These are phyloP conservation scores for Baudoinia panamericana DNA, from an alignment of 495 filamentous ascomycete species.

Conservation along the genomic window DNA sequence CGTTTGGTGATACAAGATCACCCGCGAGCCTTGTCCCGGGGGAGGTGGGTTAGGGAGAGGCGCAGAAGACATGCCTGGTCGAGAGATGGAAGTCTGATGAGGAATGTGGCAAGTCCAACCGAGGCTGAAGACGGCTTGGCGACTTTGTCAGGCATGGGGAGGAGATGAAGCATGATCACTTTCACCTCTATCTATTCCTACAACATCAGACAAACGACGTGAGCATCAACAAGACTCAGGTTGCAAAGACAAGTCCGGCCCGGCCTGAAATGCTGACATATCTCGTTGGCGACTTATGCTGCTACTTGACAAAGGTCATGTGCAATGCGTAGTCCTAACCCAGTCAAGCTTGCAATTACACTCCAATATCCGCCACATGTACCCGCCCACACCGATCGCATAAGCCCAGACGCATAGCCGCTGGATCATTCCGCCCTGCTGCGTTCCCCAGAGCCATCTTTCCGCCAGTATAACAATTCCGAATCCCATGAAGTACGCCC, in stretches of 20 bases:
- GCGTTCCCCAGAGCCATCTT: constrained; percentile 1
- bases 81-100: not conserved
- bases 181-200: too few relatives aligned
- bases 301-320: too few relatives aligned
- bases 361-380: constrained; percentile 7
- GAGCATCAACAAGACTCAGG: too few relatives aligned
- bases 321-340: not conserved
- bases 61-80: not conserved
- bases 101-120: not conserved
- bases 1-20: constrained; percentile 35
- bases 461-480: constrained; percentile 1
- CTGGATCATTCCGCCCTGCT: constrained; percentile 6
- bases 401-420: not conserved
- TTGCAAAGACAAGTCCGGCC: too few relatives aligned
- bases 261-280: too few relatives aligned
- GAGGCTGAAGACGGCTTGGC: too few relatives aligned
- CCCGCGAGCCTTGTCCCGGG: constrained; percentile 20
- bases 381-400: not conserved
- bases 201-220: too few relatives aligned
- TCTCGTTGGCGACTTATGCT: too few relatives aligned
- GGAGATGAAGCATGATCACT: too few relatives aligned
- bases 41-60: constrained; percentile 12
- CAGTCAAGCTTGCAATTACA: not conserved
- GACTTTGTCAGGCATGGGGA: too few relatives aligned
- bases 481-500: constrained; percentile 5